Conservation (phyloP, 129 eudicot genomes). For the Pseudognaphalium luteoalbum region DNA sequence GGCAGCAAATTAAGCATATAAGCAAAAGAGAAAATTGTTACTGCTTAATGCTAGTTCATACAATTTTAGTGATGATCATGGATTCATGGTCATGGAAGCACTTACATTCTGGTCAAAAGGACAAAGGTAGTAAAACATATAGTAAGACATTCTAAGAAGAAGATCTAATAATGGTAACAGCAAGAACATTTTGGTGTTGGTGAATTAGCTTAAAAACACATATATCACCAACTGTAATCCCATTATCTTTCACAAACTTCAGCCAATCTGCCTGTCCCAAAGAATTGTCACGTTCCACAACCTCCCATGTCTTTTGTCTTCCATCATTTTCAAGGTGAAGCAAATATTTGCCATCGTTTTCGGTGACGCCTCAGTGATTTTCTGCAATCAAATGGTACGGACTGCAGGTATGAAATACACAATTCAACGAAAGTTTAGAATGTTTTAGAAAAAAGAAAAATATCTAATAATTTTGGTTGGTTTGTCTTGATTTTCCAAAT, state of each 20-base stretch:
- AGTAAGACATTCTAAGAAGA: neutral
- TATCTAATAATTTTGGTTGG: neutral
- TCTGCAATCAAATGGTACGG: neutral
- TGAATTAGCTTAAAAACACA: slow-evolving; percentile 29
- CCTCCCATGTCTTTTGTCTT: slow-evolving; percentile 18
- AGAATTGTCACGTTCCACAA: neutral
- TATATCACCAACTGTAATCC: slow-evolving; percentile 19
- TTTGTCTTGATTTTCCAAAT: neutral
- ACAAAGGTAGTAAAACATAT: neutral
- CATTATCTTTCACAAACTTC: slow-evolving; percentile 33
- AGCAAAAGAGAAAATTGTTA: slow-evolving; percentile 3
- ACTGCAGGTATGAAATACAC: neutral
- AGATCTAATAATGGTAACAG: slow-evolving; percentile 28
- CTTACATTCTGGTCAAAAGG: neutral
- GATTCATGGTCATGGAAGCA: neutral
- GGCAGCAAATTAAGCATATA: neutral
- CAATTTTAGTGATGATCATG: slow-evolving; percentile 5
- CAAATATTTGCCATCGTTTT: neutral
- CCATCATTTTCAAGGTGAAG: slow-evolving; percentile 22
- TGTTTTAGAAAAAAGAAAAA: neutral
- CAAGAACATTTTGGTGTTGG: slow-evolving; percentile 11
- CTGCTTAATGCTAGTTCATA: neutral
- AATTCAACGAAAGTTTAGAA: too few species aligned
- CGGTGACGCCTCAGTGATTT: slow-evolving; percentile 7
- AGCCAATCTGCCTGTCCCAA: slow-evolving; percentile 20